Evolutionary conservation across 1,139 yeast species (phyloP).

Genomic region (Diutina neorugosa): DNA sequence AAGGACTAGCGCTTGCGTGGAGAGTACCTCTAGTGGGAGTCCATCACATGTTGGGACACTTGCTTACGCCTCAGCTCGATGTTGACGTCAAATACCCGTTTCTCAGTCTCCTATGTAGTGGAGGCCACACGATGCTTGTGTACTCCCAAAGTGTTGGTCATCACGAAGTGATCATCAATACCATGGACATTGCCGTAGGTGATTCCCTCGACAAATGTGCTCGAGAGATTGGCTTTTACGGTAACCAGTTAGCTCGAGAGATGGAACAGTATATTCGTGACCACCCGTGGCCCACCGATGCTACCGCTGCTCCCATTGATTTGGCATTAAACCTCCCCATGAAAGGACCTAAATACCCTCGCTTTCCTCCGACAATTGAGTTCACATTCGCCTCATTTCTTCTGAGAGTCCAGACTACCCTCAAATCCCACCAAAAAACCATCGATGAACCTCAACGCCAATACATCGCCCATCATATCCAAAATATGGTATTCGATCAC

Average conservation of each 20-base stretch:
- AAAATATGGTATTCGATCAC: slow-evolving; percentile 60
- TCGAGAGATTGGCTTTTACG: slow-evolving; percentile 64
- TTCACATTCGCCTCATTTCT: slow-evolving; percentile 78
- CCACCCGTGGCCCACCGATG: slow-evolving; percentile 10
- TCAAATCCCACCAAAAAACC: not conserved
- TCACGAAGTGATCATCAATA: slow-evolving; percentile 65
- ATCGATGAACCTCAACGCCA: slow-evolving; percentile 15
- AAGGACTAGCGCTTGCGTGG: slow-evolving; percentile 77
- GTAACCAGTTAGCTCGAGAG: slow-evolving; percentile 80
- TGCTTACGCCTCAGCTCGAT: slow-evolving; percentile 48
- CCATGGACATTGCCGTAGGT: slow-evolving; percentile 85
- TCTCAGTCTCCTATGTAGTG: slow-evolving; percentile 70
- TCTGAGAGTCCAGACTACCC: not conserved
- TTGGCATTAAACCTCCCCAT: slow-evolving; percentile 22
- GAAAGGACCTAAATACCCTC: slow-evolving; percentile 6
- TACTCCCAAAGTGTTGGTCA: slow-evolving; percentile 44
- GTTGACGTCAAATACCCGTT: slow-evolving; percentile 49
- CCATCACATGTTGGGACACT: slow-evolving; percentile 93
- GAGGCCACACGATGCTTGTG: slow-evolving; percentile 92
- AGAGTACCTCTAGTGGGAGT: slow-evolving; percentile 73
- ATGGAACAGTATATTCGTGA: slow-evolving; percentile 45
- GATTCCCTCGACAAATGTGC: slow-evolving; percentile 93
- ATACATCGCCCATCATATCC: slow-evolving; percentile 50
- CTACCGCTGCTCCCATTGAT: slow-evolving; percentile 6
- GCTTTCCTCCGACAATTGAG: slow-evolving; percentile 20